Evolutionary conservation across 768 basidiomycete species (phyloP).

Genomic region (Rhodotorula kratochvilovae): DNA sequence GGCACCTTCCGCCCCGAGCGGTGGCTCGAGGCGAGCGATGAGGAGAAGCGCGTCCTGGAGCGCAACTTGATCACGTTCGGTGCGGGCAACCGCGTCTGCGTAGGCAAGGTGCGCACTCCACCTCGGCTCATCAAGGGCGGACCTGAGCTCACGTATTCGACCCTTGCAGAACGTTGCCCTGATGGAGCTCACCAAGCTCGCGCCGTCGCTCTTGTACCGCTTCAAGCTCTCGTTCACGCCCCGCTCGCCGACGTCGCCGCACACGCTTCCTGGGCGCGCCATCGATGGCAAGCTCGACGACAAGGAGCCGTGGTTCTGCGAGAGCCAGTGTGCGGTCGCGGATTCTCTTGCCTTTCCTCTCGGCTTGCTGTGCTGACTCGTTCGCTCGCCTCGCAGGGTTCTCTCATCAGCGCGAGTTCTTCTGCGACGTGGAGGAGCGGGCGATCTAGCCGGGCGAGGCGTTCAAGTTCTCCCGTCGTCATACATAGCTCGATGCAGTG

Average conservation of each 20-base stretch:
- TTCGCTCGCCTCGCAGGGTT: background rate
- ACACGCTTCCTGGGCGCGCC: conserved; percentile 3
- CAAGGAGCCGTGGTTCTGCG: conserved; percentile 7
- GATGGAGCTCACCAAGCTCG: conserved; percentile 33
- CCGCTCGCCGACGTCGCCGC: background rate
- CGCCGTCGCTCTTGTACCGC: conserved; percentile 10
- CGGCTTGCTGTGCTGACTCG: background rate
- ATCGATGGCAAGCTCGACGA: conserved; percentile 15
- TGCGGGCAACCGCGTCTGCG: conserved; percentile 9
- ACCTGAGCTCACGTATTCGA: background rate
- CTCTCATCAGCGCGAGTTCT: conserved; percentile 1
- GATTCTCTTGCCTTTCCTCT: background rate
- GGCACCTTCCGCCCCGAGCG: conserved; percentile 29
- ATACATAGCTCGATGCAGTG: too few species aligned
- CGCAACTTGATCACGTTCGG: conserved; percentile 25
- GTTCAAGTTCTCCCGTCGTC: too few species aligned
- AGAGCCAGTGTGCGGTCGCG: background rate
- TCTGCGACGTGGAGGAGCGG: background rate
- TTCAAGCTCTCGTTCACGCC: conserved; percentile 19
- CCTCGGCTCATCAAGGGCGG: background rate
- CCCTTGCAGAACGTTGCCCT: conserved; percentile 31
- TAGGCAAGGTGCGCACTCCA: background rate
- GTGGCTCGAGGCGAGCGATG: conserved; percentile 27
- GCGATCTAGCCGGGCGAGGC: background rate
- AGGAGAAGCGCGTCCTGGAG: conserved; percentile 21